phyloP scores from a whole-genome alignment of 2,329 filamentous ascomycete genomes.

The Sporothrix pallida region DNA sequence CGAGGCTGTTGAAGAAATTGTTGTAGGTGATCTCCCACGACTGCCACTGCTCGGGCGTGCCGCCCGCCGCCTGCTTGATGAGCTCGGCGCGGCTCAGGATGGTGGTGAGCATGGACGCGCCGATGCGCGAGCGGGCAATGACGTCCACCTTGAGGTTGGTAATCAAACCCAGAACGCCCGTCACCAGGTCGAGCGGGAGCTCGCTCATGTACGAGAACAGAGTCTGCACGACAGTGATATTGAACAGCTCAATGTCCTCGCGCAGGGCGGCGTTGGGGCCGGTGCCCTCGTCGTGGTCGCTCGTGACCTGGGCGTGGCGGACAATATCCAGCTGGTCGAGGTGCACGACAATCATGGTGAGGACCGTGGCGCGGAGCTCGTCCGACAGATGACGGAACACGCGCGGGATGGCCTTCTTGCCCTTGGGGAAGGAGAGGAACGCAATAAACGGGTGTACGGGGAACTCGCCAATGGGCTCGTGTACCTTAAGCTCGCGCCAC shows the following conservation, averaged over 20 bases:
- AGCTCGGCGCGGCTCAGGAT: slow-evolving; percentile 93
- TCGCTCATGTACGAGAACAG: slow-evolving; percentile 91
- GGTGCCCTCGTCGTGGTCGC: slow-evolving; percentile 49
- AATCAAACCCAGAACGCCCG: slow-evolving; percentile 84
- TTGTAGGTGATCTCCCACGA: slow-evolving; percentile 87
- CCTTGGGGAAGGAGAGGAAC: slow-evolving; percentile 91
- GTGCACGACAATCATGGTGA: slow-evolving; percentile 95
- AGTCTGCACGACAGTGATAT: slow-evolving; percentile 83
- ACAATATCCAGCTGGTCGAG: slow-evolving; percentile 92
- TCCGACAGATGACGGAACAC: slow-evolving; percentile 93
- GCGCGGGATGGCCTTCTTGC: slow-evolving; percentile 92
- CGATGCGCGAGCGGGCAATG: slow-evolving; percentile 86
- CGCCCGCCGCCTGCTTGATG: slow-evolving; percentile 78
- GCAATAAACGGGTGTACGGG: slow-evolving; percentile 92
- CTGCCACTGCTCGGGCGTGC: slow-evolving; percentile 74
- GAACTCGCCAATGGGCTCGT: slow-evolving; percentile 82
- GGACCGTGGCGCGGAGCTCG: slow-evolving; percentile 89
- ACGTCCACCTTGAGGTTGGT: slow-evolving; percentile 81
- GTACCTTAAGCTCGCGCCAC: slow-evolving; percentile 87
- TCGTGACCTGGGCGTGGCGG: slow-evolving; percentile 74
- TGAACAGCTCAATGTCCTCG: slow-evolving; percentile 92
- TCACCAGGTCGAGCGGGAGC: slow-evolving; percentile 86
- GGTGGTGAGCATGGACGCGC: slow-evolving; percentile 88
- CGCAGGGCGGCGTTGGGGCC: slow-evolving; percentile 77
- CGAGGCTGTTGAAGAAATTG: slow-evolving; percentile 82